Evolutionary conservation across 2,329 filamentous ascomycete species (phyloP).

Genomic region (Diaporthe eres): DNA sequence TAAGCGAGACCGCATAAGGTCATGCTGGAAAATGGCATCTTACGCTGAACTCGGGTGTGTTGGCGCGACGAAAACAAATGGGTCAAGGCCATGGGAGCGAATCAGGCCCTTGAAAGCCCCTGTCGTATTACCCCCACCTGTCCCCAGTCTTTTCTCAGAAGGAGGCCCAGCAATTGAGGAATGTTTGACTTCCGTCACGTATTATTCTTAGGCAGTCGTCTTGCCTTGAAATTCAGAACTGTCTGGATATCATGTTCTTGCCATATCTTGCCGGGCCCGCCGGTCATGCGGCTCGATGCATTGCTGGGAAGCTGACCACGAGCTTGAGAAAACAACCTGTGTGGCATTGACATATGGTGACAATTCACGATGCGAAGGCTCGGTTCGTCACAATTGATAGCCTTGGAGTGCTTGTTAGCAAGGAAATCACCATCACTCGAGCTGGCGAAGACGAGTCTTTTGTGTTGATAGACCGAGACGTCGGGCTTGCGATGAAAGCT

Average conservation of each 20-base stretch:
- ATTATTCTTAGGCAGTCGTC: not conserved
- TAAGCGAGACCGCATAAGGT: not conserved
- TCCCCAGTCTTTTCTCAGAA: not conserved
- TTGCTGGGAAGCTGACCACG: too few species aligned
- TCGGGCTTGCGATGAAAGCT: not conserved
- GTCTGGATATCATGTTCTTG: not conserved
- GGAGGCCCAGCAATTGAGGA: not conserved
- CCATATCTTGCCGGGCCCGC: not conserved
- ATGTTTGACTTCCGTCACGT: not conserved
- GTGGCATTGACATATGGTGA: not conserved
- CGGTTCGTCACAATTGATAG: not conserved
- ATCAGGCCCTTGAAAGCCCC: not conserved
- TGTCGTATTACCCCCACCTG: not conserved
- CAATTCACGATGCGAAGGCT: not conserved
- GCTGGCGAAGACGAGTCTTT: not conserved
- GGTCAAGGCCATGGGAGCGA: not conserved
- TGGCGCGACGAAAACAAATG: not conserved
- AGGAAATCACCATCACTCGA: not conserved
- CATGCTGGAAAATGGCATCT: not conserved
- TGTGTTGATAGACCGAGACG: not conserved
- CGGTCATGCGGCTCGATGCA: not conserved
- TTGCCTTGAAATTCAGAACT: not conserved
- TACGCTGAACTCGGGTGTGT: not conserved
- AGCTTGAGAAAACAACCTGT: not conserved
- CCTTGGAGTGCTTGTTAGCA: not conserved